Evolutionary conservation across 1,284 basidiomycete species (phyloP), one percentile per base, ranked within the genome.

Genomic region (Pisolithus thermaeus): DNA sequence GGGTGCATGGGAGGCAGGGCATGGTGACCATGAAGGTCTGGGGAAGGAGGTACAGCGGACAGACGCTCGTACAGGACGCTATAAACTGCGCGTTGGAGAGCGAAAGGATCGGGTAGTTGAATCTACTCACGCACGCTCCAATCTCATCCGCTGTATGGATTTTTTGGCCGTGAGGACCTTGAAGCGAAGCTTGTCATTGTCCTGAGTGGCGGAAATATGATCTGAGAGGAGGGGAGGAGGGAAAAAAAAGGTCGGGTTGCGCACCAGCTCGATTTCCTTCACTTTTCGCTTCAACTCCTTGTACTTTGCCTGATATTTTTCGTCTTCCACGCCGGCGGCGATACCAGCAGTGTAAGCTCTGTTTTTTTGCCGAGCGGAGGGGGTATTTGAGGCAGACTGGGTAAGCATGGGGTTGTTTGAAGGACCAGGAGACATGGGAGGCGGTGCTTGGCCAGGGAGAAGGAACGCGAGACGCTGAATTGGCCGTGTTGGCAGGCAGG

Each of bases 281-380:
- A 94, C 88, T 73, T 93, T 94, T 66, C 81, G 80, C 68, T 92
- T 94, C 58, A 95, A 75, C 55, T 95, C 91, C 68, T 84, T 90
- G 75, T 93, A 94, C 71, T 95, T 95, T 62, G 79, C 78, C 55
- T 90, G 83, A 68, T 95, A 95, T 71, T 92, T 93, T 64, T 80
- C 80, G 64, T 93, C 92, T 67, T 95, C 91, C 47, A 84, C 86
- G 61, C 86, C 84, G 35, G 86, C 86, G 42, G 85, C 79, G 57
- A 90, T 85, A 55, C 84, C 84, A 39, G 80, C 72, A 22, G 78
- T 62, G 54, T 76, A 75, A 30, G 71, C 65, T 59, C 76, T 81
- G 53, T 70, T 73, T 69, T 79, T 84, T 67, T 77, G 75, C 53
- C 74, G 74, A 50, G 68, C 58, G 16, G 71, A 62, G 54, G 72